A percentile compares a stretch with the other conserved stretches of the same genome.
Conservation (phyloP, 495 filamentous ascomycete species). For the Aspergillus ellipticus region DNA sequence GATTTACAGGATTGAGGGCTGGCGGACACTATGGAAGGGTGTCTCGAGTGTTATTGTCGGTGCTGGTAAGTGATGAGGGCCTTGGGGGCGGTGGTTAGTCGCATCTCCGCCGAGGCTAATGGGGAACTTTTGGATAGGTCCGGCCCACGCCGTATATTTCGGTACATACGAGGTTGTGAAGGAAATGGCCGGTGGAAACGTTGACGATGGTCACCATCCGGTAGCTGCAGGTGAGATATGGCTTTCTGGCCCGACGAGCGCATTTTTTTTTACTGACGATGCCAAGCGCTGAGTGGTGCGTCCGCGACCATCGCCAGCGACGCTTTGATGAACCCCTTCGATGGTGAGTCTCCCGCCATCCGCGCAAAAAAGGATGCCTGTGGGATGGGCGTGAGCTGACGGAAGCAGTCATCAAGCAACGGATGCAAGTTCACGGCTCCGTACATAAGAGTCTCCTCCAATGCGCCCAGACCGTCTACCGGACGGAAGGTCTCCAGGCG, state of each 20-base stretch:
- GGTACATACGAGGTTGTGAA: slow-evolving; percentile 97
- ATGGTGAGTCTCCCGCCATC: slow-evolving; percentile 59
- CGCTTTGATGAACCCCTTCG: slow-evolving; percentile 98
- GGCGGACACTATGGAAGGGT: slow-evolving; percentile 90
- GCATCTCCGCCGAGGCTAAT: slow-evolving; percentile 23
- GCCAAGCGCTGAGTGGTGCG: slow-evolving; percentile 79
- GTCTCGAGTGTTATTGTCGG: slow-evolving; percentile 95
- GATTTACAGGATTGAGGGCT: slow-evolving; percentile 85
- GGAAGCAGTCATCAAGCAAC: slow-evolving; percentile 87
- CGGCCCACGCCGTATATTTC: slow-evolving; percentile 97
- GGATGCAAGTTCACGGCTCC: slow-evolving; percentile 98
- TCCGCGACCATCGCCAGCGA: slow-evolving; percentile 95
- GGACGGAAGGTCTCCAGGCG: slow-evolving; percentile 78
- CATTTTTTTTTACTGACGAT: slow-evolving; percentile 20
- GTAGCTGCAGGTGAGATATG: slow-evolving; percentile 74
- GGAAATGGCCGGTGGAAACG: slow-evolving; percentile 90
- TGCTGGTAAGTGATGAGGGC: slow-evolving; percentile 59
- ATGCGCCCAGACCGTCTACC: slow-evolving; percentile 83
- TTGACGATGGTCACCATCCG: slow-evolving; percentile 83
- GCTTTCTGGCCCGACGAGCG: not conserved
- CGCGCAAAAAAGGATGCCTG: not conserved
- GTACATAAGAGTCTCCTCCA: slow-evolving; percentile 77
- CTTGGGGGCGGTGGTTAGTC: not conserved
- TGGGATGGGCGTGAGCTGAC: slow-evolving; percentile 12
- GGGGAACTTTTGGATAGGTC: slow-evolving; percentile 57